Percentiles rank a stretch among this genome's conserved stretches.
phyloP scores from a whole-genome alignment of 1,284 basidiomycete species.

The Ustilago vetiveriae region DNA sequence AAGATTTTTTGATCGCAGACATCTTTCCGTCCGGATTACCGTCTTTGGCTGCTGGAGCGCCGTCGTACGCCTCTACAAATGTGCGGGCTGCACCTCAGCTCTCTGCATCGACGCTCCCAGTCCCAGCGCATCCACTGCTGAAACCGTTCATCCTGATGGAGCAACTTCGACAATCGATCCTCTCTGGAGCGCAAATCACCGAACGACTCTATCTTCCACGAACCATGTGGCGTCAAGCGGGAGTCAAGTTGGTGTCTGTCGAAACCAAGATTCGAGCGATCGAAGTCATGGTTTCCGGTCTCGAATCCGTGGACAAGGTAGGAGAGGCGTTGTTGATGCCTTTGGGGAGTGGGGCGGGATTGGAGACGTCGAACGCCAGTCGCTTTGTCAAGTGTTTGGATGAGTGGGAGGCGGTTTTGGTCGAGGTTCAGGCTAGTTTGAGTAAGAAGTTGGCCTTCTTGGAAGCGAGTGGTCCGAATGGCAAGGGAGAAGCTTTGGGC shows the following conservation, averaged over 20 bases:
- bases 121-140: slow-evolving; percentile 20
- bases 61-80: slow-evolving; percentile 42
- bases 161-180: slow-evolving; percentile 35
- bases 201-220: slow-evolving; percentile 85
- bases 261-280: slow-evolving; percentile 86
- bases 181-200: slow-evolving; percentile 82
- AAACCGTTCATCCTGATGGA: slow-evolving; percentile 43
- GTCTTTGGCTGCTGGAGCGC: slow-evolving; percentile 41
- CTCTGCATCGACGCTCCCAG: neutral
- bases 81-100: neutral
- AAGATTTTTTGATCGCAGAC: slow-evolving; percentile 32
- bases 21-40: slow-evolving; percentile 55
- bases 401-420: slow-evolving; percentile 84
- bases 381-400: slow-evolving; percentile 69
- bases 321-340: slow-evolving; percentile 35
- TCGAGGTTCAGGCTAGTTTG: slow-evolving; percentile 72
- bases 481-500: too few relatives aligned
- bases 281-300: slow-evolving; percentile 77
- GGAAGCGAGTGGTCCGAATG: slow-evolving; percentile 11
- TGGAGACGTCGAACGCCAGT: slow-evolving; percentile 43
- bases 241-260: slow-evolving; percentile 81
- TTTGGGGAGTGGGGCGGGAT: slow-evolving; percentile 36
- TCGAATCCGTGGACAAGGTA: slow-evolving; percentile 75
- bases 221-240: slow-evolving; percentile 80
- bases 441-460: slow-evolving; percentile 81